Conservation (phyloP, 345 rosid species). For the Aethionema arabicum region DNA sequence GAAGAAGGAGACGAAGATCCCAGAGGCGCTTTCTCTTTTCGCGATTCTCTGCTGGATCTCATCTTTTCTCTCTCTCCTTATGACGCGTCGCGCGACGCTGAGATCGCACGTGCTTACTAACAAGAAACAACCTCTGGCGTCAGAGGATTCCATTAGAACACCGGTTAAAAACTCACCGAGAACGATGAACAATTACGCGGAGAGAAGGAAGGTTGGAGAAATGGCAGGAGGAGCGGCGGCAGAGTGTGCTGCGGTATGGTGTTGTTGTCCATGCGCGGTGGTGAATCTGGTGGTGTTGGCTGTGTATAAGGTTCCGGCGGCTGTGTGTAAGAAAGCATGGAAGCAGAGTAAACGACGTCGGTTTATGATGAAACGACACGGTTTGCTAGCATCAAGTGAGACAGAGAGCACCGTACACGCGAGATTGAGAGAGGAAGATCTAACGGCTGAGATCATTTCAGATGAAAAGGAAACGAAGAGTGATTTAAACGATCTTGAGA, state of each 20-base stretch:
- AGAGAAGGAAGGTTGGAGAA: constrained; percentile 46
- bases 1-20: constrained; percentile 6
- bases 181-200: constrained; percentile 12
- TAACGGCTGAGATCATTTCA: constrained; percentile 22
- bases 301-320: constrained; percentile 61
- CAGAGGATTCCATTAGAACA: constrained; percentile 13
- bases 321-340: constrained; percentile 58
- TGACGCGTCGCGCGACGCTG: constrained; percentile 37
- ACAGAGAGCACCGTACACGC: constrained; percentile 28
- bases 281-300: constrained; percentile 59
- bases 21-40: constrained; percentile 5
- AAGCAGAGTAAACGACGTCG: constrained; percentile 41
- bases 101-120: constrained; percentile 33
- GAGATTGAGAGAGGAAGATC: constrained; percentile 33
- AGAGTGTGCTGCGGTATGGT: constrained; percentile 66
- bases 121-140: constrained; percentile 19
- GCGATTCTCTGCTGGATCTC: not conserved
- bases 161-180: constrained; percentile 9
- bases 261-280: constrained; percentile 64
- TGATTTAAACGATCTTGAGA: constrained; percentile 36
- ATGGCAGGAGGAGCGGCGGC: constrained; percentile 70
- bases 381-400: constrained; percentile 28
- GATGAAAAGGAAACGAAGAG: not conserved
- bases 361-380: constrained; percentile 33
- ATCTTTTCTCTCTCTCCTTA: constrained; percentile 15